Base-by-base conservation (phyloP, 164 flowering plant genomes). In the Kingdonia uniflora region DNA sequence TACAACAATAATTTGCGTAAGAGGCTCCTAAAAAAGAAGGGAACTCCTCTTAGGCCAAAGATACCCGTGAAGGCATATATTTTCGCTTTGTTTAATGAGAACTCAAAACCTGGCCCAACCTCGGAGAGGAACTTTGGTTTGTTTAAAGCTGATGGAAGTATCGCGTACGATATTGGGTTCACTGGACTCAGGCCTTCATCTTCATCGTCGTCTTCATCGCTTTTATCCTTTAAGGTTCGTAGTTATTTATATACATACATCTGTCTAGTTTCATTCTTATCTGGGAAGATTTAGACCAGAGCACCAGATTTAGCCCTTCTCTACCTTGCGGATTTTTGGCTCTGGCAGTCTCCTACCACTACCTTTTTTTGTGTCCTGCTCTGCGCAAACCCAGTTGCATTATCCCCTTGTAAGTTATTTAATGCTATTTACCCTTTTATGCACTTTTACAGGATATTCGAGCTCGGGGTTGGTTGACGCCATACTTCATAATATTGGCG, bases 121-220 rank as follows among this genome's bases (percentile, higher is more conserved):
- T 89, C 95, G 12, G 97, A 89, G 72, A 80, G 89, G 65, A 85
- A 89, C 73, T 89, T 83, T 58, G 95, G 97, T 42, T 58, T 89
- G 61, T 89, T 81, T 54, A 85, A 88, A 55, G 70, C 85, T 25
- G 96, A 85, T 74, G 96, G 96, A 20, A 88, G 95, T 64, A 77
- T 80, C 52, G 39, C 95, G 2, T 88, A 88, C 70, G 60, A 85
- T 48, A 80, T 88, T 57, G 95, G 96, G 5, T 83, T 85, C 69
- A 75, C 78, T 16, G 96, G 91, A 6, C 77, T 87, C 21, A 66
- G 51, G 17, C 65, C 80, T 40, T 57, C 77, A 16, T 71, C 89
- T 0, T 73, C 90, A 0, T 72, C 82, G 8, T 21, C 69, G 8
- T 21, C 69, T 41, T 67, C 82, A 14, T 71, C 78, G 22, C 60